Base-by-base conservation (phyloP, 371 early-diverging fungal genomes). In the Dinochytrium kinnereticum region DNA sequence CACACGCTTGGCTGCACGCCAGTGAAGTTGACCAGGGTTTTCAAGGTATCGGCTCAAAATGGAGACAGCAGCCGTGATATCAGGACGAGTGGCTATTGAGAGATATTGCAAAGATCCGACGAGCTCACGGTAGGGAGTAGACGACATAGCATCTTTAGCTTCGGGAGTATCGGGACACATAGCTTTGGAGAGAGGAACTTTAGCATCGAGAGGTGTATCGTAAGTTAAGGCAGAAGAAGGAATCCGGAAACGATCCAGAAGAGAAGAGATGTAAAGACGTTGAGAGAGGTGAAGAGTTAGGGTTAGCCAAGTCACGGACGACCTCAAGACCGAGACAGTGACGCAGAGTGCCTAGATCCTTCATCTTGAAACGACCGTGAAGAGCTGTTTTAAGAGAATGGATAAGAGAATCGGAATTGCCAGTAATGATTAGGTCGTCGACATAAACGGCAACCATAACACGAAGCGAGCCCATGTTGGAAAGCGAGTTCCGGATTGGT, bases 381-480 rank as follows among this genome's bases (percentile, higher is more conserved):
- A 55, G 24, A 7, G 57, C 57, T 15, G 10, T 10, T 26, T 55
- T 55, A 26, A 55, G 57, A 7, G 10, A 10, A 24, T 7, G 10
- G 7, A 55, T 55, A 15, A 7, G 7, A 30, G 21, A 19, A 7
- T 7, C 24, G 7, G 57, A 55, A 7, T 7, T 7, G 10, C 57
- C 57, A 26, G 57, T 30, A 24, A 55, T 19, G 57, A 55, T 55
- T 30, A 55, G 24, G 59, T 79, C 76, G 59, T 77, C 73, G 0
- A 77, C 77, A 50, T 77, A 77, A 51, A 73, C 33, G 2, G 44
- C 61, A 10, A 76, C 66, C 49, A 49, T 49, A n/a, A 49, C 49
- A 49, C n/a, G n/a, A n/a, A n/a, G n/a, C n/a, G n/a, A n/a, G n/a
- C n/a, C n/a, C n/a, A n/a, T n/a, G n/a, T n/a, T n/a, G n/a, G n/a